A percentile compares a stretch with the other conserved stretches of the same genome.
Evolutionary conservation across 2,329 filamentous ascomycete species (phyloP).

Genomic region (Teratosphaeria epicoccoides): DNA sequence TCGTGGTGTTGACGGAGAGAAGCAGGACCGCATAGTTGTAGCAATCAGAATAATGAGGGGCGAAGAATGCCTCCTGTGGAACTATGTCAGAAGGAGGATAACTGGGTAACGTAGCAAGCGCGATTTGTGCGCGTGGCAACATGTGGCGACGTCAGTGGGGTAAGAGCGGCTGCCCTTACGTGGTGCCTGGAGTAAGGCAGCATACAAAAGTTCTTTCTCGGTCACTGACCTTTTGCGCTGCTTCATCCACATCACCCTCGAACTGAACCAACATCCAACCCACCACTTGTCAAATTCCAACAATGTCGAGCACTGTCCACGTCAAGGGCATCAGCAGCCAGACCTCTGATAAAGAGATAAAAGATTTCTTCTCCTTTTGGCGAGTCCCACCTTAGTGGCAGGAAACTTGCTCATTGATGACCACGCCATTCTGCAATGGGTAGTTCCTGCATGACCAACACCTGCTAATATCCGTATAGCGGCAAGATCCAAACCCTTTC

Average conservation of each 20-base stretch:
- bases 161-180: no score
- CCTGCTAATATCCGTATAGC: constrained; percentile 34
- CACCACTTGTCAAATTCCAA: constrained; percentile 7
- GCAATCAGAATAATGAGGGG: no score
- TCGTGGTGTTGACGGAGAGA: no score
- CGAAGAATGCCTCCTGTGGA: no score
- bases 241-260: neutral
- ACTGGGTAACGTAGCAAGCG: no score
- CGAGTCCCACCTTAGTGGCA: constrained; percentile 34
- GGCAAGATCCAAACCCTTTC: constrained; percentile 85
- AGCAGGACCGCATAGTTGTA: no score
- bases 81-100: no score
- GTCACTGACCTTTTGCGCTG: neutral
- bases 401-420: neutral
- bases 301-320: constrained; percentile 58
- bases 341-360: constrained; percentile 82
- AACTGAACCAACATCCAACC: neutral
- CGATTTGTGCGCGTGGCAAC: no score
- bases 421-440: neutral
- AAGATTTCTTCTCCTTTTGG: constrained; percentile 96
- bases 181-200: no score
- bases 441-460: neutral
- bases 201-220: no score
- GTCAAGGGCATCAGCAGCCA: constrained; percentile 78
- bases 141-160: no score